phyloP scores from a whole-genome alignment of 345 rosid species.

The Gossypium mustelinum region DNA sequence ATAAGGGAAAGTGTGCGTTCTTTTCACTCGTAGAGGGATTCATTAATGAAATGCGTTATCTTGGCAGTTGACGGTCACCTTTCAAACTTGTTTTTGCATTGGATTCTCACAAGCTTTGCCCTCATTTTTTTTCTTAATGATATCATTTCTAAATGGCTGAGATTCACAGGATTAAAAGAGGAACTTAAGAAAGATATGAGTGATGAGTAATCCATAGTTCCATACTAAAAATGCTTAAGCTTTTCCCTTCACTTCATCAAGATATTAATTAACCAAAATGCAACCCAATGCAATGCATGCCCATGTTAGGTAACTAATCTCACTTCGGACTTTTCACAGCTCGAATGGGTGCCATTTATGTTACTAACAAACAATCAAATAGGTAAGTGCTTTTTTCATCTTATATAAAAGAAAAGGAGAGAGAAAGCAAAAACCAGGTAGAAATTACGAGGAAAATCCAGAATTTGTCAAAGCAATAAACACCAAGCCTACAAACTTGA shows the following conservation, averaged over 20 bases:
- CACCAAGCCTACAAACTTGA: background rate
- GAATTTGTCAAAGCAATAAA: conserved; percentile 7
- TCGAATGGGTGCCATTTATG: conserved; percentile 2
- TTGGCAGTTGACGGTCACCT: conserved; percentile 33
- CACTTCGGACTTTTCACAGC: conserved; percentile 20
- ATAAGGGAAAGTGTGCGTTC: background rate
- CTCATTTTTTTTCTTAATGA: background rate
- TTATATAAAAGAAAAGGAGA: no score
- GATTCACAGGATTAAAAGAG: conserved; percentile 19
- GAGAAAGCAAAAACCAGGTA: no score
- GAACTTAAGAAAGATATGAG: conserved; percentile 8
- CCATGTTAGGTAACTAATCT: background rate
- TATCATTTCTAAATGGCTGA: conserved; percentile 7
- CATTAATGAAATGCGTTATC: conserved; percentile 10
- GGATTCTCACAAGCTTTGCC: conserved; percentile 29
- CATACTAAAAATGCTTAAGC: no score
- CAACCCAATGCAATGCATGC: no score
- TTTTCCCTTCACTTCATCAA: no score
- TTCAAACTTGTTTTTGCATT: conserved; percentile 27
- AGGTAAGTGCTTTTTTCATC: no score
- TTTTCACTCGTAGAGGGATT: background rate
- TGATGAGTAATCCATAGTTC: no score
- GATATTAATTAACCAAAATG: no score
- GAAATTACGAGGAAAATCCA: conserved; percentile 3
- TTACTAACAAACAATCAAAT: conserved; percentile 7